Base-by-base conservation (phyloP, 2,329 filamentous ascomycete species). In the Onygena corvina region DNA sequence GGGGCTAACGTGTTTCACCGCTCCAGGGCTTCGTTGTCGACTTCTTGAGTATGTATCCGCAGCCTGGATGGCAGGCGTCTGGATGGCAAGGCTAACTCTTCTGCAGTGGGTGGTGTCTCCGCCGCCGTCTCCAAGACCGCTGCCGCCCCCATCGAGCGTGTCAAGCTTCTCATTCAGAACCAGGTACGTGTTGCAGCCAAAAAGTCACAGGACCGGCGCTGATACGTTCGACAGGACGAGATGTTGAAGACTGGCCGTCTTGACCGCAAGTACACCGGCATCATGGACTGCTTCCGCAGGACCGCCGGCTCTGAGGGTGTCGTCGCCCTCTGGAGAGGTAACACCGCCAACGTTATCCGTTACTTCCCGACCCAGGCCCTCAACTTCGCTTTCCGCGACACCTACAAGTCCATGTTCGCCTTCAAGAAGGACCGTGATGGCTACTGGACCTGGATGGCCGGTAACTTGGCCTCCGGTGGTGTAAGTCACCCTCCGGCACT, bases 311-410 rank as follows among this genome's bases (percentile, higher is more conserved):
- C 85, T 60, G 92, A 98, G 81, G 92, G 92, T 86, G 75, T 92
- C 65, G 83, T 92, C 73, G 83, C 90, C 60, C 81, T 98, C 67
- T 98, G 92, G 92, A 83, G 92, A 83, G 92, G 92, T 76, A 98
- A 98, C 87, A 98, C 92, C 71, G 92, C 92, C 87, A 98, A 98
- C 84, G 92, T 98, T 75, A 94, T 98, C 81, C 92, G 92, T 85
- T 98, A 98, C 81, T 98, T 98, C 87, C 92, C 92, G 64, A 98
- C 92, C 73, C 92, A 98, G 83, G 92, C 92, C 67, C 80, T 98
- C 73, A 98, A 98, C 89, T 98, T 98, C 71, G 92, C 92, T 72
- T 98, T 98, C 92, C 92, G 92, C 75, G 92, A 98, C 76, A 95
- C 93, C 83, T 98, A 95, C 88, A 98, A 98, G 88, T 80, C 84